Conservation (phyloP, 345 rosid genomes). For the Nasturtium officinale region DNA sequence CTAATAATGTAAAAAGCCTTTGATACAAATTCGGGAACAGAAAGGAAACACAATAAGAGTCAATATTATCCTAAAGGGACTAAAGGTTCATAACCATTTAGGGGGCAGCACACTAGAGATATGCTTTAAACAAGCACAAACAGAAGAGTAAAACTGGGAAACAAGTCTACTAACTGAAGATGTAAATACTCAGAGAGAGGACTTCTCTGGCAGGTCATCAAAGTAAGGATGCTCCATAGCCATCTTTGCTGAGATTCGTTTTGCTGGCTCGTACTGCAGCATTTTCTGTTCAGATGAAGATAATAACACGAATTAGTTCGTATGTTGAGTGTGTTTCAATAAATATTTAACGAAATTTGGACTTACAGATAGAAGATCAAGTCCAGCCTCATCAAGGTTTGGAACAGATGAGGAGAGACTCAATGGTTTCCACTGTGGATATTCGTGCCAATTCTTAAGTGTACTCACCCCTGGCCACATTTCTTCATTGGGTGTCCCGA, state of each 20-base stretch:
- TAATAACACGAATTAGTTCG: background rate
- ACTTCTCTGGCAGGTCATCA: slow-evolving; percentile 62
- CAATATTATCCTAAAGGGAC: background rate
- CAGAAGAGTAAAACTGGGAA: background rate
- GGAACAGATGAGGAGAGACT: slow-evolving; percentile 66
- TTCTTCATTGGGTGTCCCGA: slow-evolving; percentile 90
- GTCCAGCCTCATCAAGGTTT: slow-evolving; percentile 65
- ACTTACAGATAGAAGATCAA: slow-evolving; percentile 77
- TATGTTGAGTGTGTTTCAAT: slow-evolving; percentile 12
- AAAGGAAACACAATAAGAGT: slow-evolving; percentile 18
- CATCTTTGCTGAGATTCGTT: slow-evolving; percentile 86
- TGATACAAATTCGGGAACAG: slow-evolving; percentile 10
- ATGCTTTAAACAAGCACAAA: slow-evolving; percentile 65
- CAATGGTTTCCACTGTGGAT: slow-evolving; percentile 90
- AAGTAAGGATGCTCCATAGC: slow-evolving; percentile 98
- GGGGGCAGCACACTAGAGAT: slow-evolving; percentile 26
- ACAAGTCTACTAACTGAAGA: background rate
- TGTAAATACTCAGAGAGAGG: slow-evolving; percentile 46
- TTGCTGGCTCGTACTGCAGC: slow-evolving; percentile 86
- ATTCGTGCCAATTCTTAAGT: slow-evolving; percentile 95
- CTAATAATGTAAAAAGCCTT: background rate
- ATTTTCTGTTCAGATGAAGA: slow-evolving; percentile 62
- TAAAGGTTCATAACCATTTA: background rate
- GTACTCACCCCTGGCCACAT: slow-evolving; percentile 94
- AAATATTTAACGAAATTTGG: background rate